Conservation (phyloP, 129 eudicot species). For the Flaveria bidentis region DNA sequence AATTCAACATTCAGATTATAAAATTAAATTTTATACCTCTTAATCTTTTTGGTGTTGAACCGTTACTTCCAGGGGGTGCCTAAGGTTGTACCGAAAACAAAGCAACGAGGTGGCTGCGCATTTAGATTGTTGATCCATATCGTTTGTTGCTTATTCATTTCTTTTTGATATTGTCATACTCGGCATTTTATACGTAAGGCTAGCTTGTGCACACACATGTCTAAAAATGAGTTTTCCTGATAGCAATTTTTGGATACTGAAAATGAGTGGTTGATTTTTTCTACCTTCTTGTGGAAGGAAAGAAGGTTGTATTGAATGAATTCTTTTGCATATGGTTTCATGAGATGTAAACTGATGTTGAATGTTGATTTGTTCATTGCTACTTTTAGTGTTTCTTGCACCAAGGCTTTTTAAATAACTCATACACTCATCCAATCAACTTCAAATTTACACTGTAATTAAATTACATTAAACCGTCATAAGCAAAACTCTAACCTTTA, state of each 20-base stretch:
- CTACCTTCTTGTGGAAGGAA: constrained; percentile 12
- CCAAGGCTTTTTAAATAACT: background rate
- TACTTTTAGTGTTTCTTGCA: background rate
- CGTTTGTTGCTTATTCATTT: background rate
- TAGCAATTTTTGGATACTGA: background rate
- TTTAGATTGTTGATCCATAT: constrained; percentile 30
- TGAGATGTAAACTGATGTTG: constrained; percentile 11
- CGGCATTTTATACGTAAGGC: constrained; percentile 38
- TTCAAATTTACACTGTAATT: too few relatives aligned
- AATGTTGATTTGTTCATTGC: constrained; percentile 17
- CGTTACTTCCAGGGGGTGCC: constrained; percentile 95
- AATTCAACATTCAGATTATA: background rate
- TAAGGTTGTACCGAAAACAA: constrained; percentile 76
- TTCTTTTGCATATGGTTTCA: constrained; percentile 15
- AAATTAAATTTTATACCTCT: background rate
- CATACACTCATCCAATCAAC: too few relatives aligned
- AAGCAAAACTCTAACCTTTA: too few relatives aligned
- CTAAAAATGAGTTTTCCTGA: constrained; percentile 1
- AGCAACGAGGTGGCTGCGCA: constrained; percentile 91
- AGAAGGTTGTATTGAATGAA: constrained; percentile 21
- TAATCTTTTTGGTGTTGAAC: constrained; percentile 17
- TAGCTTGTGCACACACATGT: constrained; percentile 25
- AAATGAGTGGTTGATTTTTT: constrained; percentile 1
- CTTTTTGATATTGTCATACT: constrained; percentile 25
- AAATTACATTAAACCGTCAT: too few relatives aligned